Evolutionary conservation across 768 basidiomycete genomes (phyloP).

Genomic region (Cystobasidium onofrii): DNA sequence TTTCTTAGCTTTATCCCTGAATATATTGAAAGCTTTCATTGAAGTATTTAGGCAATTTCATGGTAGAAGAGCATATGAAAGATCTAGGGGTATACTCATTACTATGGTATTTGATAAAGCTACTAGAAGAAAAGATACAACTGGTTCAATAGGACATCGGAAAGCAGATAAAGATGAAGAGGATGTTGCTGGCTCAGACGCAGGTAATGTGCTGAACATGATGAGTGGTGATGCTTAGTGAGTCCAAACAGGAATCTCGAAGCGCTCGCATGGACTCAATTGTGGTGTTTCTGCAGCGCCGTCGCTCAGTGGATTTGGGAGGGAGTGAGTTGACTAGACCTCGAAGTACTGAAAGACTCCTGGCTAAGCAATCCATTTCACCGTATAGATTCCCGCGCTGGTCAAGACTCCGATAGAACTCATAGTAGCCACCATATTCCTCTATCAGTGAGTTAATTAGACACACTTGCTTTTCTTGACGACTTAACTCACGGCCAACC

Average conservation of each 20-base stretch:
- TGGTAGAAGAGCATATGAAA: constrained; percentile 1
- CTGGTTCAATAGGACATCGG: constrained; percentile 18
- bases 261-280: neutral
- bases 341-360: neutral
- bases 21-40: neutral
- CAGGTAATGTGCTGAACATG: constrained; percentile 23
- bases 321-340: neutral
- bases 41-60: constrained; percentile 23
- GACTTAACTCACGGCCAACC: neutral
- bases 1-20: neutral
- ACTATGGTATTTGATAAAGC: constrained; percentile 26
- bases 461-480: neutral
- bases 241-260: neutral
- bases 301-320: constrained; percentile 33
- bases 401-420: constrained; percentile 22
- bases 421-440: constrained; percentile 14
- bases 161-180: constrained; percentile 27
- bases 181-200: constrained; percentile 8
- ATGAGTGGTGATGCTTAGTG: constrained; percentile 31
- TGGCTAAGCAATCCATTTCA: neutral
- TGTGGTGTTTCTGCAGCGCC: neutral
- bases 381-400: neutral
- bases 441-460: constrained; percentile 11
- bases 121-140: constrained; percentile 21
- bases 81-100: constrained; percentile 12